Percentiles rank a stretch among this genome's conserved stretches.
phyloP scores from a whole-genome alignment of 1,139 yeast species.

The Geotrichum australiense region DNA sequence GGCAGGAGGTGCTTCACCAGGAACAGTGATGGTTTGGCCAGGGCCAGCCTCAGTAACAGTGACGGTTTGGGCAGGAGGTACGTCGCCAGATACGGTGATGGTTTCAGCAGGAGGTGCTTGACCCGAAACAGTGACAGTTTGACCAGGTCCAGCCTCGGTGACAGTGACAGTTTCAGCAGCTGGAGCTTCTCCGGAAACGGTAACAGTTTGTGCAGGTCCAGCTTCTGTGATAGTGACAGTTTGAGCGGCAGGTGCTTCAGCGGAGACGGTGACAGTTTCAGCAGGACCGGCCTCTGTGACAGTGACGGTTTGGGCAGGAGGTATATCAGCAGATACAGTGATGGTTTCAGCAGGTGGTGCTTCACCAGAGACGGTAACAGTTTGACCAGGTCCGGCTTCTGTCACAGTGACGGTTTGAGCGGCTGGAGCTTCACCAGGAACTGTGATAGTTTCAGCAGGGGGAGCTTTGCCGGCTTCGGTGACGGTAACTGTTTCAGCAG shows the following conservation, averaged over 20 bases:
- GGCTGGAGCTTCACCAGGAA: slow-evolving; percentile 15
- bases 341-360: slow-evolving; percentile 1
- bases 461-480: slow-evolving; percentile 6
- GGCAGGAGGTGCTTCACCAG: slow-evolving; percentile 6
- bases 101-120: slow-evolving; percentile 11
- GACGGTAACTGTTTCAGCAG: slow-evolving; percentile 7
- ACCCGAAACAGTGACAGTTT: slow-evolving; percentile 12
- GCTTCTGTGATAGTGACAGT: slow-evolving; percentile 15
- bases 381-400: slow-evolving; percentile 2
- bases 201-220: slow-evolving; percentile 1
- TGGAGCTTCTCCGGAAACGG: slow-evolving; percentile 3
- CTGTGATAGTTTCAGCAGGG: slow-evolving; percentile 12
- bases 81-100: slow-evolving; percentile 17
- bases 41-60: neutral
- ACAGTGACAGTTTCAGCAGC: slow-evolving; percentile 4
- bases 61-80: neutral
- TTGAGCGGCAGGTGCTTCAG: slow-evolving; percentile 11
- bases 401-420: slow-evolving; percentile 11
- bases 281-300: slow-evolving; percentile 8
- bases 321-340: slow-evolving; percentile 9
- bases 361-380: slow-evolving; percentile 5
- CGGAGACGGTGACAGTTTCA: slow-evolving; percentile 16
- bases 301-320: slow-evolving; percentile 9
- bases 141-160: no score
- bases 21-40: neutral